Base-by-base conservation (phyloP, 108 stramenopile genomes). In the Skeletonema grethae region DNA sequence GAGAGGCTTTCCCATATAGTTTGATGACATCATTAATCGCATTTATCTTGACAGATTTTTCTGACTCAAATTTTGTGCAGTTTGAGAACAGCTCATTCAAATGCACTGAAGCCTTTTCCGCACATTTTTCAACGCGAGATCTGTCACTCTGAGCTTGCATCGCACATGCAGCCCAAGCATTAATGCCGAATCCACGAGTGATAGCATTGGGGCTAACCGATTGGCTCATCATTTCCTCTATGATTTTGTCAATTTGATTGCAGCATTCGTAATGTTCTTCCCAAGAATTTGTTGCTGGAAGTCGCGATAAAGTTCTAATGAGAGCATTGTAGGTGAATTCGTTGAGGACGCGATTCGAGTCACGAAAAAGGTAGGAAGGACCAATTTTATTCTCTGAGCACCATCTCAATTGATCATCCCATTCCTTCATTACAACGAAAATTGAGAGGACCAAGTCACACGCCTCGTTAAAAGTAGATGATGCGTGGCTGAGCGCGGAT, bases 391-490 rank as follows among this genome's bases (percentile, higher is more conserved):
- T 35, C 30, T 73, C 32, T 32, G 22, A 11, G 29, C 72, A 80
- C 79, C 79, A 80, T 53, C 28, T 39, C 60, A 69, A 57, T 38
- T 80, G 79, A 20, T 72, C 67, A 57, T 80, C 67, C 72, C 67
- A 73, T 34, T 63, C 57, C 30, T 64, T 73, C 67, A 65, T 65
- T 12, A 61, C 61, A 18, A 63, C 63, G 57, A 64, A 56, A 6
- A 80, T 64, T 8, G 25, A 53, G 8, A 73, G 72, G 36, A 80
- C 53, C 24, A 55, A 57, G 15, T 53, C 46, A 18, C 72, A 16
- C 4, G 72, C 72, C 13, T 80, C 72, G 16, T 62, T 24, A 20
- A 80, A 80, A 24, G 18, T 53, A 22, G 50, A 53, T 22, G 50
- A 20, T 53, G 18, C 22, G 9, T 53, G 15, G 7, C 9, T 53